Conservation (phyloP, 2,329 filamentous ascomycete species). For the Metarhizium humberi region DNA sequence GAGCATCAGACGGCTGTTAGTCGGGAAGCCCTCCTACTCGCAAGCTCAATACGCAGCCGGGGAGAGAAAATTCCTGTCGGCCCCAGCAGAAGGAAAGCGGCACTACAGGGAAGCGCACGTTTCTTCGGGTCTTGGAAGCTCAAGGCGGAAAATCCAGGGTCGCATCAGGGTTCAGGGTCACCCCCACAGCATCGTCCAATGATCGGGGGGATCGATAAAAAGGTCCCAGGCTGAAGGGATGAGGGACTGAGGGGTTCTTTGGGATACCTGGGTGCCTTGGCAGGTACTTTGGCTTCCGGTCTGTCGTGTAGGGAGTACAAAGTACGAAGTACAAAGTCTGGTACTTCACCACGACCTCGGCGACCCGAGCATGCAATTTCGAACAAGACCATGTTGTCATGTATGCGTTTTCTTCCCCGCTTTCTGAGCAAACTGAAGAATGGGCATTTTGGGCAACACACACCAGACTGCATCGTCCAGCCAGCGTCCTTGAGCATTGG, state of each 20-base stretch:
- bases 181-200: constrained; percentile 19
- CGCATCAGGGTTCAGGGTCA: constrained; percentile 15
- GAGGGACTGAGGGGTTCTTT: constrained; percentile 1
- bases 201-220: constrained; percentile 25
- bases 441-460: neutral
- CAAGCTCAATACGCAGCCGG: no score
- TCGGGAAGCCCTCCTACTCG: no score
- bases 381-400: constrained; percentile 13
- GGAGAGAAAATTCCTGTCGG: neutral
- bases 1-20: no score
- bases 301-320: no score
- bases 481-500: neutral
- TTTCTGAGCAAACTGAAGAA: neutral
- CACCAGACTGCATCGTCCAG: neutral
- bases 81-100: neutral
- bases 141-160: constrained; percentile 15
- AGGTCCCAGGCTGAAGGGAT: constrained; percentile 5
- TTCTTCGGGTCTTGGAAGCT: neutral
- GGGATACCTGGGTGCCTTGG: constrained; percentile 3
- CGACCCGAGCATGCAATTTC: constrained; percentile 15
- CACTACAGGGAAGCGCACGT: neutral
- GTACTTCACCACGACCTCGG: neutral
- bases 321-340: no score
- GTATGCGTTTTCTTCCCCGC: constrained; percentile 11
- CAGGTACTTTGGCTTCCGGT: neutral